Evolutionary conservation across 2,329 filamentous ascomycete species (phyloP).

Genomic region (Bipolaris oryzae): DNA sequence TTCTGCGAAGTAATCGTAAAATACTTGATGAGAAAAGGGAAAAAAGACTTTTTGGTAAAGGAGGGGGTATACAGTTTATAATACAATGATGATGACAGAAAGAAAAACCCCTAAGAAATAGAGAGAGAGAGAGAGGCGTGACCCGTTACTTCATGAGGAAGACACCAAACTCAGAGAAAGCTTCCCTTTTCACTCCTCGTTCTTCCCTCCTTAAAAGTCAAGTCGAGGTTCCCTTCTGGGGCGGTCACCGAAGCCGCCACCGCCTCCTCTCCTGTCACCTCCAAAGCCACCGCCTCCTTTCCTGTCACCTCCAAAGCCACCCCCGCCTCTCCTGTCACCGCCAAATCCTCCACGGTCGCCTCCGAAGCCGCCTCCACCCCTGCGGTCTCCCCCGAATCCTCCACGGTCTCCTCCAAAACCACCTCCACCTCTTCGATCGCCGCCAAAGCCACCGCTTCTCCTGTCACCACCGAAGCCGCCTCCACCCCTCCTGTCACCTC

Average conservation of each 20-base stretch:
- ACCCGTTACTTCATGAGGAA: not conserved
- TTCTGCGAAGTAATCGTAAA: not conserved
- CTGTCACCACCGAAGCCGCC: conserved; percentile 16
- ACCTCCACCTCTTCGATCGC: conserved; percentile 19
- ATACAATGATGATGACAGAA: conserved; percentile 3
- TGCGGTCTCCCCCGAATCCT: not conserved
- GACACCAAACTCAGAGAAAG: not conserved
- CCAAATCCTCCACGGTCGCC: conserved; percentile 10
- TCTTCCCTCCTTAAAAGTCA: conserved; percentile 5
- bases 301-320: conserved; percentile 14
- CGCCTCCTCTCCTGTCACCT: conserved; percentile 14
- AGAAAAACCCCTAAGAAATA: not conserved
- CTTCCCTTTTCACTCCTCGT: not conserved
- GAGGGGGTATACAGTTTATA: conserved; percentile 10
- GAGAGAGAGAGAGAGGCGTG: not conserved
- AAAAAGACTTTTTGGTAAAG: not conserved
- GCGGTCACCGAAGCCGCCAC: conserved; percentile 17
- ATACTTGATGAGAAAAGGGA: not conserved
- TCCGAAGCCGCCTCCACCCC: conserved; percentile 8
- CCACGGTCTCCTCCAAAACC: conserved; percentile 11
- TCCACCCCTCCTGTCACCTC: conserved; percentile 21
- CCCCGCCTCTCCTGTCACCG: conserved; percentile 14
- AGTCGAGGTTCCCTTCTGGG: conserved; percentile 20
- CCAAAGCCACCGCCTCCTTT: conserved; percentile 12
- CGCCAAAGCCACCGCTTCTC: conserved; percentile 17